Percentiles rank a stretch among this genome's conserved stretches.
Evolutionary conservation across 495 filamentous ascomycete genomes (phyloP).

Genomic region (Parathielavia appendiculata): DNA sequence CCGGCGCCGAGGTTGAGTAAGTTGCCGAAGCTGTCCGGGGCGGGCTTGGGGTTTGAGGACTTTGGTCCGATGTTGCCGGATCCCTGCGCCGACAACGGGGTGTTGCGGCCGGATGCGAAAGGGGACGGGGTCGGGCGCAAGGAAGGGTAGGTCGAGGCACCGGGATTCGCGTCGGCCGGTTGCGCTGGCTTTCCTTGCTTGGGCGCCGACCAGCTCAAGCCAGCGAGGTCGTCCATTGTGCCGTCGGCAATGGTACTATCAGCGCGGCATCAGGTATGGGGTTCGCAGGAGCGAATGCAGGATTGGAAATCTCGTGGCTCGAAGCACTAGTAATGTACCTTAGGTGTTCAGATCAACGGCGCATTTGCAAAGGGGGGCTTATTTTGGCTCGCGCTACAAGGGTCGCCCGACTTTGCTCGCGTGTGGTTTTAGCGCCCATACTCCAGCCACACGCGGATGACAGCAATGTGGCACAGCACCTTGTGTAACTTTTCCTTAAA

Average conservation of each 20-base stretch:
- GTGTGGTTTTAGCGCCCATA: background rate
- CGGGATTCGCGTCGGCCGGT: conserved; percentile 46
- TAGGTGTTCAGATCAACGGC: background rate
- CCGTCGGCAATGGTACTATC: background rate
- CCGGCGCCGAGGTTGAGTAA: conserved; percentile 70
- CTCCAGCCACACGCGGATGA: background rate
- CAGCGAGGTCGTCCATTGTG: conserved; percentile 52
- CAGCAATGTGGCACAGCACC: background rate
- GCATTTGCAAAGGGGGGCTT: background rate
- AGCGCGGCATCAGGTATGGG: conserved; percentile 5
- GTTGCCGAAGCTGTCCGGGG: conserved; percentile 82
- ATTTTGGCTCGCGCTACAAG: background rate
- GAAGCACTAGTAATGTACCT: background rate
- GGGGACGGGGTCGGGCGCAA: conserved; percentile 58
- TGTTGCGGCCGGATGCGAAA: conserved; percentile 59
- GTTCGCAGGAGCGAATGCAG: background rate
- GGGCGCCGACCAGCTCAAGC: conserved; percentile 49
- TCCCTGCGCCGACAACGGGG: conserved; percentile 56
- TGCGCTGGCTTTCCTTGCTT: conserved; percentile 38
- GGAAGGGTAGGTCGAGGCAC: conserved; percentile 50
- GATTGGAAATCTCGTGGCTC: background rate
- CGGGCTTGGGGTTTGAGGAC: conserved; percentile 56
- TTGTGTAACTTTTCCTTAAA: background rate
- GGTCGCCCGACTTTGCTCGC: background rate
- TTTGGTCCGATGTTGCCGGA: conserved; percentile 46